phyloP scores from a whole-genome alignment of 768 basidiomycete genomes.

The Agaricus bisporus region DNA sequence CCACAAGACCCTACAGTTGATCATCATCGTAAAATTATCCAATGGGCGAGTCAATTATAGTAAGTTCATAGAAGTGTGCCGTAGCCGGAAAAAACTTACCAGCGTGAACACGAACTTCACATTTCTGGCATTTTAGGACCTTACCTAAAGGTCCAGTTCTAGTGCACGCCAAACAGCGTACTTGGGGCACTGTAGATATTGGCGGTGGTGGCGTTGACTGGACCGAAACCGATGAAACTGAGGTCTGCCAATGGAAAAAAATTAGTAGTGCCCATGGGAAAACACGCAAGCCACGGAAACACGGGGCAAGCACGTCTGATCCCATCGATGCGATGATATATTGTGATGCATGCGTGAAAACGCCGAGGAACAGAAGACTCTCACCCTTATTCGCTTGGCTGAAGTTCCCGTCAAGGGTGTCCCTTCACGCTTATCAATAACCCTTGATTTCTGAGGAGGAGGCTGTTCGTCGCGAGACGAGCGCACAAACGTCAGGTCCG shows the following conservation, averaged over 20 bases:
- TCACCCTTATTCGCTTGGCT: slow-evolving; percentile 39
- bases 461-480: slow-evolving; percentile 63
- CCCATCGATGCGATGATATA: not conserved
- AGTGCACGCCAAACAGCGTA: slow-evolving; percentile 71
- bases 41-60: slow-evolving; percentile 1
- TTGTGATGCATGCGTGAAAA: not conserved
- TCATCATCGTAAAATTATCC: not conserved
- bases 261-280: not conserved
- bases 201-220: slow-evolving; percentile 65
- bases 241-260: slow-evolving; percentile 31
- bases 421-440: slow-evolving; percentile 59
- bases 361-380: slow-evolving; percentile 10
- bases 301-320: not conserved
- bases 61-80: slow-evolving; percentile 3
- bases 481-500: slow-evolving; percentile 68
- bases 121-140: slow-evolving; percentile 78
- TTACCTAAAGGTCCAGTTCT: slow-evolving; percentile 70
- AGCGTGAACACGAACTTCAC: slow-evolving; percentile 74
- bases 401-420: slow-evolving; percentile 40
- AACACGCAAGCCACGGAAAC: not conserved
- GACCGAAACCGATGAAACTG: slow-evolving; percentile 25
- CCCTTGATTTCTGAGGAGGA: slow-evolving; percentile 45
- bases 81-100: slow-evolving; percentile 37
- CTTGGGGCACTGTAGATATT: slow-evolving; percentile 45
- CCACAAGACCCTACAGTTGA: slow-evolving; percentile 43